Percentiles rank a stretch among this genome's conserved stretches.
phyloP scores from a whole-genome alignment of 2,329 filamentous ascomycete species.

The Fusarium duplospermum region DNA sequence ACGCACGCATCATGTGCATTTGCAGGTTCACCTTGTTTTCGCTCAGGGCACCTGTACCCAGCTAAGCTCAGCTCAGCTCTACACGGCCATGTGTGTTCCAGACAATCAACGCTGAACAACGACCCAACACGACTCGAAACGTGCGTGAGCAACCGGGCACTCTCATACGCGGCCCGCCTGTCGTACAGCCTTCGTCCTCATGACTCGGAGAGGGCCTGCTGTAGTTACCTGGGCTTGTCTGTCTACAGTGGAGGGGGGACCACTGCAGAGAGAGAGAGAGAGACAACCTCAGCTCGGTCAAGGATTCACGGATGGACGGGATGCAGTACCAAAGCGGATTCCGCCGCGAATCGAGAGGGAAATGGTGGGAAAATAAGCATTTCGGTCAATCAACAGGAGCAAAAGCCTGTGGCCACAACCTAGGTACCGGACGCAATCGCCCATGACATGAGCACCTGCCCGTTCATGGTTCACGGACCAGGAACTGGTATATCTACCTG shows the following conservation, averaged over 20 bases:
- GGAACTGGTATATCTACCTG: slow-evolving; percentile 16
- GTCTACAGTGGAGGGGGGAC: background rate
- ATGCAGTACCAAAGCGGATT: background rate
- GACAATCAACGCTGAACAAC: slow-evolving; percentile 18
- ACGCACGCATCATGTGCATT: slow-evolving; percentile 10
- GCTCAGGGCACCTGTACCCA: background rate
- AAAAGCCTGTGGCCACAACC: slow-evolving; percentile 28
- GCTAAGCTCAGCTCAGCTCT: slow-evolving; percentile 8
- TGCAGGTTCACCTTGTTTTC: slow-evolving; percentile 17
- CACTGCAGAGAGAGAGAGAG: background rate
- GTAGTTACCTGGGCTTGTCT: background rate
- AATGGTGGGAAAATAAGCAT: background rate
- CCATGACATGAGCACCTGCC: background rate
- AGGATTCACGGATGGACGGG: background rate
- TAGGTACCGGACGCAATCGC: background rate
- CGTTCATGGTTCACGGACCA: slow-evolving; percentile 24
- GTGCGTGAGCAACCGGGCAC: background rate
- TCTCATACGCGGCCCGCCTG: slow-evolving; percentile 11
- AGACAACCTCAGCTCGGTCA: slow-evolving; percentile 5
- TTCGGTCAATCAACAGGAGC: background rate
- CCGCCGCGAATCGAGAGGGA: background rate
- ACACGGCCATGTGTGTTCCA: slow-evolving; percentile 23
- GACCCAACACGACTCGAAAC: background rate
- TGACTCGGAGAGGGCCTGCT: slow-evolving; percentile 26
- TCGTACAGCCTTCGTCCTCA: slow-evolving; percentile 31